Evolutionary conservation across 2,329 filamentous ascomycete species (phyloP), one percentile per base, ranked within the genome.

Genomic region (Bipolaris sorokiniana): DNA sequence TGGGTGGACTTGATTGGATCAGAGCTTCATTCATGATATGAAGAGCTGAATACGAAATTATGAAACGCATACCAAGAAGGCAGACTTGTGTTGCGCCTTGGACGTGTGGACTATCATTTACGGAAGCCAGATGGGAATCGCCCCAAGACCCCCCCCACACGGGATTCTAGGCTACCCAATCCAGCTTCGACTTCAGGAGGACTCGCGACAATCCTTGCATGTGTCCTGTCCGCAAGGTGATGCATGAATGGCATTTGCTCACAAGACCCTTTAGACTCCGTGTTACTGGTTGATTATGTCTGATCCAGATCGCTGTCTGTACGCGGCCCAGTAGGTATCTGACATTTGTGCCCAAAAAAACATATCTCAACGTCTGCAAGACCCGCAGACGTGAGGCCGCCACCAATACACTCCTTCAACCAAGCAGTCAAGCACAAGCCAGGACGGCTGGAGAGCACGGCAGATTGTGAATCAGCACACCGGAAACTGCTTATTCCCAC

Each of bases 401-500:
- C 37, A 51, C 49, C 52, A 48, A 56, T 54, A 22, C 16, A 7
- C 22, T 48, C 15, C 20, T 16, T 16, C 23, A 26, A 11, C 16
- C 34, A 20, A 38, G 37, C 28, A 11, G 20, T 20, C 37, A 18
- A 45, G 37, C 37, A 56, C 33, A 53, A 44, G 20, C 52, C 47
- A 52, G 31, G 22, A 20, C 7, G n/a, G 34, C 4, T 41, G 18
- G 38, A 7, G 28, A 28, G 45, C 9, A 22, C 5, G 28, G 42
- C 47, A 59, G 11, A 26, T 33, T n/a, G 51, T 36, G 18, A 13
- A 13, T 49, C 45, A 16, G 46, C 34, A 50, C 56, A 57, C 38
- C 18, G 16, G 26, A 34, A 36, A 10, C 15, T 48, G 16, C 6
- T 44, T 18, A 22, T 48, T 45, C 56, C 60, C 57, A 59, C 57